Base-by-base conservation (phyloP, 108 stramenopile genomes). In the Schizochytrium sp. region DNA sequence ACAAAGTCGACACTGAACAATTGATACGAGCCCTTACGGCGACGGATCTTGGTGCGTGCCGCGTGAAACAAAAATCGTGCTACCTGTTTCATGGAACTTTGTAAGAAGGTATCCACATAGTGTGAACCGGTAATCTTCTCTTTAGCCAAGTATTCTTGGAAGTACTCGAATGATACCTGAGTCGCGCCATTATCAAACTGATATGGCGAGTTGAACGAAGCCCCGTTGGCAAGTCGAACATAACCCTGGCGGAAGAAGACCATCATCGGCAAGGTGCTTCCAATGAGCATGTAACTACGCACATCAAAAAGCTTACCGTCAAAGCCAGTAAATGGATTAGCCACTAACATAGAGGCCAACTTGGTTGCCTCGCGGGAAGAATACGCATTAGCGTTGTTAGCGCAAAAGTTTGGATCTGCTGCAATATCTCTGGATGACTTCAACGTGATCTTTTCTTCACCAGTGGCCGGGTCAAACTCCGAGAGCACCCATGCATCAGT, bases 1-100 rank as follows among this genome's bases (percentile, higher is more conserved):
- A 83, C 76, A 83, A 55, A 83, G 76, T 83, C 76, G 50, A 83
- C 76, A 53, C 76, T 83, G 47, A 83, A 83, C 7, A 83, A 38
- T 3, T 83, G 76, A 42, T 55, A 83, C 45, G 76, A 83, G 76
- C 76, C 76, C n/a, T 40, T 17, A 8, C 76, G 76, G 5, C 76
- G 76, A 10, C 28, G 50, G 12, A 83, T 49, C 28, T 83, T 83
- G 76, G 76, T 83, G 0, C 76, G 76, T 53, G 76, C 47, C 17
- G 76, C 76, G 76, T 83, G 76, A 28, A 83, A 83, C 1, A 83
- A 38, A 83, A 83, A 83, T n/a, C 49, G 53, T 38, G 50, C 76
- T 38, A 83, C 53, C 76, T 83, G 76, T 53, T 83, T 83, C 76
- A 83, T 83, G 12, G 76, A 83, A 0, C 28, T 38, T 53, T 83